phyloP scores from a whole-genome alignment of 2,329 filamentous ascomycete genomes.

The Calycina herbarum region DNA sequence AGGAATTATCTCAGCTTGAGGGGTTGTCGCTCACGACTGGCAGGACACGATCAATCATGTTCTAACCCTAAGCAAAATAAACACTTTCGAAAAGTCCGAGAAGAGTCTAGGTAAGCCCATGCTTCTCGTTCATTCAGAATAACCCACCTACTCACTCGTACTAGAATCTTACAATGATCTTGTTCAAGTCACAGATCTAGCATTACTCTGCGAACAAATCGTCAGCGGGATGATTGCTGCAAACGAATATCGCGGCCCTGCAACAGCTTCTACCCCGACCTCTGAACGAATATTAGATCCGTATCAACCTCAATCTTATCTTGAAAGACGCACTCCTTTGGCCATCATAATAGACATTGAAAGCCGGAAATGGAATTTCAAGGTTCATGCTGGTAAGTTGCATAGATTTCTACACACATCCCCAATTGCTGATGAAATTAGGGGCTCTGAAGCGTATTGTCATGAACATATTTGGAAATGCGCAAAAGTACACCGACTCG shows the following conservation, averaged over 20 bases:
- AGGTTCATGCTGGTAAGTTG: conserved; percentile 50
- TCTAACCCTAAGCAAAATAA: conserved; percentile 36
- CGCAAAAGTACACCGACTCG: conserved; percentile 58
- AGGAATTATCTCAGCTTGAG: not conserved
- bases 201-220: conserved; percentile 34
- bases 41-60: conserved; percentile 53
- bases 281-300: not conserved
- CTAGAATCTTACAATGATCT: conserved; percentile 26
- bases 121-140: not conserved
- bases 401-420: not conserved
- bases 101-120: not conserved
- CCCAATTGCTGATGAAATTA: not conserved
- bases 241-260: conserved; percentile 23
- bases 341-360: conserved; percentile 46
- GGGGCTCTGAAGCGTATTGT: conserved; percentile 50
- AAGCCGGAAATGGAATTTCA: conserved; percentile 51
- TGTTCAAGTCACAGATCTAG: conserved; percentile 31
- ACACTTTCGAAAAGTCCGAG: conserved; percentile 5
- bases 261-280: not conserved
- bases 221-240: conserved; percentile 36
- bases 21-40: not conserved
- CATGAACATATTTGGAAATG: conserved; percentile 61
- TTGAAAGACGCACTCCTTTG: conserved; percentile 42
- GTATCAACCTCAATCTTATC: not conserved
- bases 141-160: not conserved